Evolutionary conservation across 1,284 basidiomycete species (phyloP), one percentile per base, ranked within the genome.

Genomic region (Ceratobasidium sp.): DNA sequence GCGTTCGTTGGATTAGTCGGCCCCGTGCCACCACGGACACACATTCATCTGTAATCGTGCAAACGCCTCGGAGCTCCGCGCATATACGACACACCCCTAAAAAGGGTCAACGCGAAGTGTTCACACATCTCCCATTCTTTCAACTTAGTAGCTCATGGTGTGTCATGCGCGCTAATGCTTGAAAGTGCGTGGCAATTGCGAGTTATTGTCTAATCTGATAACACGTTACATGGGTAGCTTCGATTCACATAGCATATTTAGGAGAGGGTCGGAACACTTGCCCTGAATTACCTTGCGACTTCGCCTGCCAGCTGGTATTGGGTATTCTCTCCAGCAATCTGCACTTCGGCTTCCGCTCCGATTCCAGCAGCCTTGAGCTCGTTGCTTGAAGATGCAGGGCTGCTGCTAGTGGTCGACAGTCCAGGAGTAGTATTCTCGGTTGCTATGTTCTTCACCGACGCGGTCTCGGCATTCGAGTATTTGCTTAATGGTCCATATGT

Each of bases 31-130:
- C 38, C 18, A 49, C 63, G 63, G 63, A 50, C 50, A 50, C 26
- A 16, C 11, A 38, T 21, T 16, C 13, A 26, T 54, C 13, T 5
- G 13, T 55, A 28, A 54, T 32, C 50, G 18, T 11, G 9, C 30
- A 41, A 67, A 55, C 30, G 49, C 63, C 63, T 67, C 63, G 63
- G 63, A 67, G 49, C 23, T 67, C 63, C 63, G 63, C 30, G 63
- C 44, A 26, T 47, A 64, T 28, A 50, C 43, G 44, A 32, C 30
- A n/a, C n/a, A n/a, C 46, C 30, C 38, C 50, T 28, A 23, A 54
- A 28, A 3, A 4, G 21, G 18, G 35, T 41, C n/a, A 57, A 57
- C 6, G 2, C 54, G 21, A 21, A 16, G 11, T 58, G n/a, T n/a
- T n/a, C n/a, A n/a, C n/a, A n/a, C n/a, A n/a, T n/a, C n/a, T n/a